Conservation (phyloP, 129 eudicot genomes). For the Arctium minus region DNA sequence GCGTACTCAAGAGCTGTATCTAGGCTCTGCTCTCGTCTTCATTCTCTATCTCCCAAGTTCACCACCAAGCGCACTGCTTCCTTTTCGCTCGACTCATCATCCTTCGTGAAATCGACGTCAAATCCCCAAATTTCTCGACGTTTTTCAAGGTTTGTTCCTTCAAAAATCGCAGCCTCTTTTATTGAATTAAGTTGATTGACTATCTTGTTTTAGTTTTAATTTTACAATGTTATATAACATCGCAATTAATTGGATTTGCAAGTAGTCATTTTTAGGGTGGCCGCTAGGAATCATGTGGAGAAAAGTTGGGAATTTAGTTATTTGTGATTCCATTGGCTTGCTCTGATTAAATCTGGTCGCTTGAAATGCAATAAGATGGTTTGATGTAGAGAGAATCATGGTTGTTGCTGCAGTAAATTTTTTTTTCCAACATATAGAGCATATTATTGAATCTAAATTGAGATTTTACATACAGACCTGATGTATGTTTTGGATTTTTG, state of each 20-base stretch:
- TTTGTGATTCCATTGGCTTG: not conserved
- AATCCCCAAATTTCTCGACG: slow-evolving; percentile 26
- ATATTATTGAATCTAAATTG: not conserved
- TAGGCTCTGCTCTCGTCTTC: slow-evolving; percentile 32
- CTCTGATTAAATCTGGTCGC: not conserved
- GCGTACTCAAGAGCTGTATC: slow-evolving; percentile 36
- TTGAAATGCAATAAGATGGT: not conserved
- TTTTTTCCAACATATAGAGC: not conserved
- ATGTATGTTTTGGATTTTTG: not conserved
- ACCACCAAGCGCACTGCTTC: slow-evolving; percentile 16
- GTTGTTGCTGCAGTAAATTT: no score
- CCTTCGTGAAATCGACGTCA: slow-evolving; percentile 23
- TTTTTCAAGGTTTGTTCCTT: slow-evolving; percentile 42
- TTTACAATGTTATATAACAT: not conserved
- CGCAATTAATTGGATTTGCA: not conserved
- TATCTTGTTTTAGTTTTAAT: not conserved
- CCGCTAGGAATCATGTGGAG: not conserved
- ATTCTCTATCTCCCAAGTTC: slow-evolving; percentile 32
- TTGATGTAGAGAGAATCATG: not conserved
- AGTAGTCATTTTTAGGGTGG: not conserved
- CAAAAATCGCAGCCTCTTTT: not conserved
- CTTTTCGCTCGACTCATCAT: slow-evolving; percentile 9
- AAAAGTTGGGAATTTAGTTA: not conserved
- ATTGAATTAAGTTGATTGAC: not conserved
- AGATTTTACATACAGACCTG: not conserved